Evolutionary conservation across 129 eudicot genomes (phyloP), one percentile per base, ranked within the genome.

Genomic region (Dittrichia graveolens): DNA sequence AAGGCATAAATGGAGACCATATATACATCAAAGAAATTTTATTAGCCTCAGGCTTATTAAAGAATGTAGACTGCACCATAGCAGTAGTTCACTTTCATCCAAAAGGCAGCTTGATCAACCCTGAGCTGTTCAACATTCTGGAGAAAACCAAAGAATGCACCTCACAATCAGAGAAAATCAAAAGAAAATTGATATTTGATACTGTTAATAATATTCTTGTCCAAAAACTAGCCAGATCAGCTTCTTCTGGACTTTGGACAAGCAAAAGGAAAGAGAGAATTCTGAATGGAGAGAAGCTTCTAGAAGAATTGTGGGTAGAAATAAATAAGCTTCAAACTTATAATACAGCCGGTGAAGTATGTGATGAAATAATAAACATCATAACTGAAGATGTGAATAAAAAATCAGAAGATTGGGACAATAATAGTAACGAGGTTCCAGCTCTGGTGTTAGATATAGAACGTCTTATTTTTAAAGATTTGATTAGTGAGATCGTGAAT

Each of bases 391-490:
- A 94, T 76, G 82, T 90, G 84, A 80, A 62, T 79, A 69, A 74
- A 61, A 65, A 72, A 65, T 74, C 91, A 72, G 79, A 71, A 62
- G 82, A 79, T 50, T 95, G 99, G 97, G 78, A 74, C 38, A 62
- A 71, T n/a, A 67, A 61, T 56, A 43, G 73, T 48, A 49, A 73
- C 43, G 97, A 85, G 81, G 57, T 81, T 65, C 87, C 97, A 78
- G 91, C 83, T 31, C 46, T 95, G 75, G 94, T 82, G 46, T 81
- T 95, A 74, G 99, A 88, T 65, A 86, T 95, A 47, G 99, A 95
- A 75, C 86, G 97, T 15, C 83, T 84, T 62, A 91, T 95, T 45
- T 90, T 88, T 59, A 95, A 91, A 66, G 99, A 95, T 83, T 85
- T 90, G 75, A 88, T 95, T 46, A 81, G 75, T 12, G 96, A 95